Percentiles rank a stretch among this genome's conserved stretches.
phyloP scores from a whole-genome alignment of 2,329 filamentous ascomycete genomes.

The Sporothrix globosa region DNA sequence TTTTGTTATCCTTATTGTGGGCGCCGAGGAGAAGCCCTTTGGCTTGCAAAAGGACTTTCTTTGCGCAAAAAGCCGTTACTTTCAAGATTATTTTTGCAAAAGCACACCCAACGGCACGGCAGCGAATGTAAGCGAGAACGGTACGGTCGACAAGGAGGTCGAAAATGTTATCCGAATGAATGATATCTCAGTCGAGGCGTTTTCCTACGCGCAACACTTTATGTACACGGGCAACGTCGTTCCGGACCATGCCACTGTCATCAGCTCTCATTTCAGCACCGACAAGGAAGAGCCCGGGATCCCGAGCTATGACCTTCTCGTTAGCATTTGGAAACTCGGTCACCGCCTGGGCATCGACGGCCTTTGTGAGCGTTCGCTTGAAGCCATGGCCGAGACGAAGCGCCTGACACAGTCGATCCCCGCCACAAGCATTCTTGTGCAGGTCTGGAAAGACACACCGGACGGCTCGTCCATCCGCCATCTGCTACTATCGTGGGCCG shows the following conservation, averaged over 20 bases:
- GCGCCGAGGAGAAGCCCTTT: conserved; percentile 57
- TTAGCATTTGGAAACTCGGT: conserved; percentile 61
- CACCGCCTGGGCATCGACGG: conserved; percentile 56
- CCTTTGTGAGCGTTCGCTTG: conserved; percentile 59
- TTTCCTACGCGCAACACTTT: conserved; percentile 59
- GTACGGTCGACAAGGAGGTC: conserved; percentile 41
- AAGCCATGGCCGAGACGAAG: conserved; percentile 61
- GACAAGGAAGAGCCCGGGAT: conserved; percentile 43
- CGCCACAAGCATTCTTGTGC: conserved; percentile 60
- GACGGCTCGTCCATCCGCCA: conserved; percentile 62
- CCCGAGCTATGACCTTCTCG: conserved; percentile 58
- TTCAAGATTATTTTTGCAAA: conserved; percentile 50
- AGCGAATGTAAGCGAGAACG: not conserved
- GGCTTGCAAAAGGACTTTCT: conserved; percentile 63
- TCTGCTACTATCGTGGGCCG: conserved; percentile 64
- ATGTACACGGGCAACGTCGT: conserved; percentile 57
- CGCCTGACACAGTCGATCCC: conserved; percentile 59
- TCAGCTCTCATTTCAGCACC: not conserved
- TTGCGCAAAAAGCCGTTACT: conserved; percentile 56
- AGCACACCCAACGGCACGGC: not conserved
- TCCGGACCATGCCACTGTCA: conserved; percentile 35
- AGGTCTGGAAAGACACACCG: conserved; percentile 65
- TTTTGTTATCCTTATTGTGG: conserved; percentile 60
- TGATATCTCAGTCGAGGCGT: conserved; percentile 53
- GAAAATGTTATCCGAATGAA: conserved; percentile 57